Evolutionary conservation across 139 green algal species (phyloP).

Genomic region (Yamagishiella unicocca): DNA sequence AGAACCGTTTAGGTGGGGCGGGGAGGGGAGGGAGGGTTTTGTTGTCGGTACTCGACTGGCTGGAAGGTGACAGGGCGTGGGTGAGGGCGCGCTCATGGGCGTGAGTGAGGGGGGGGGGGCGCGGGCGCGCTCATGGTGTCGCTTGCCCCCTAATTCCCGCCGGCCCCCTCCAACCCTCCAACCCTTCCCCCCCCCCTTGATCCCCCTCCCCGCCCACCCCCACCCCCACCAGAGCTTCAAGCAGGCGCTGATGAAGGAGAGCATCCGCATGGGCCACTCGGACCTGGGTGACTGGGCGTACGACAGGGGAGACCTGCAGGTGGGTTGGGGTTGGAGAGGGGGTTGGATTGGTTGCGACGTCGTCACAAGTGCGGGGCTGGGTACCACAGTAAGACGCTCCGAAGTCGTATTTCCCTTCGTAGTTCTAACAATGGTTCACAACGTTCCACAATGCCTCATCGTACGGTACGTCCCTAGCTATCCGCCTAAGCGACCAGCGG

Average conservation of each 20-base stretch:
- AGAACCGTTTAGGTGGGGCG: too few relatives aligned
- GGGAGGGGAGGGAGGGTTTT: too few relatives aligned
- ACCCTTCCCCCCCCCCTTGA: not conserved
- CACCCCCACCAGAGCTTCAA: slow-evolving; percentile 23
- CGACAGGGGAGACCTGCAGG: slow-evolving; percentile 84
- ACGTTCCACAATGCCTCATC: too few relatives aligned
- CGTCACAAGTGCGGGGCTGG: not conserved
- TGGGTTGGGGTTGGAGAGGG: slow-evolving; percentile 37
- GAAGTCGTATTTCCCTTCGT: too few relatives aligned
- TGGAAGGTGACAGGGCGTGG: too few relatives aligned
- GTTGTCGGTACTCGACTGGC: too few relatives aligned
- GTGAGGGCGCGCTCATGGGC: too few relatives aligned
- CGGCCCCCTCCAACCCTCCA: not conserved
- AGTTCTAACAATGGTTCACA: too few relatives aligned
- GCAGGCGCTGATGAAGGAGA: slow-evolving; percentile 89
- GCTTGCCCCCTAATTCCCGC: not conserved
- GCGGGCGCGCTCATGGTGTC: not conserved
- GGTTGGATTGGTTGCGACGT: not conserved
- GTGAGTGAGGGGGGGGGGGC: too few relatives aligned
- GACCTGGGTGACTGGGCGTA: slow-evolving; percentile 92
- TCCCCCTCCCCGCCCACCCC: not conserved
- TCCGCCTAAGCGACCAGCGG: too few relatives aligned
- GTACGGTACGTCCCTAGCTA: too few relatives aligned
- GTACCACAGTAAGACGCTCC: too few relatives aligned
- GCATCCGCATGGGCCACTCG: slow-evolving; percentile 91